Conservation (phyloP, 257 asterid species). For the Sherardia arvensis region DNA sequence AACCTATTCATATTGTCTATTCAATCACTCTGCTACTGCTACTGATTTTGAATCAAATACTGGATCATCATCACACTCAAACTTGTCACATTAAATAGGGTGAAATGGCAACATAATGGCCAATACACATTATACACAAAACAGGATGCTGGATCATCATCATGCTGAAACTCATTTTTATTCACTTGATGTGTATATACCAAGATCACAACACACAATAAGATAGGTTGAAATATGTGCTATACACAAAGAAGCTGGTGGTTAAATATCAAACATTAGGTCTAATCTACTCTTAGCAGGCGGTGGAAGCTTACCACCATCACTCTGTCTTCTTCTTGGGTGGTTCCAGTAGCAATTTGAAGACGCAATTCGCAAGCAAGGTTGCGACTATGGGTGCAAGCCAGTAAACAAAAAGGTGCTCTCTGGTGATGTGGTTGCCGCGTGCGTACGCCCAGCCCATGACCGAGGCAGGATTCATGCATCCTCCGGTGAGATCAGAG, state of each 20-base stretch:
- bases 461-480: slow-evolving; percentile 99
- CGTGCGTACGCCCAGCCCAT: slow-evolving; percentile 95
- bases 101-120: too few relatives aligned
- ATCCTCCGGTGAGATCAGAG: slow-evolving; percentile 89
- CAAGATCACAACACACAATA: too few relatives aligned
- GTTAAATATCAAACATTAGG: too few relatives aligned
- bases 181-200: too few relatives aligned
- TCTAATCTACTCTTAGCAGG: not conserved
- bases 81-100: too few relatives aligned
- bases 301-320: not conserved
- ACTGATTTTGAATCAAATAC: not conserved
- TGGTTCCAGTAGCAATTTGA: slow-evolving; percentile 32
- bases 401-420: slow-evolving; percentile 79
- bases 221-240: too few relatives aligned
- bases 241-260: too few relatives aligned
- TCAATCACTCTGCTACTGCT: too few relatives aligned
- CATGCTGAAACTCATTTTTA: too few relatives aligned
- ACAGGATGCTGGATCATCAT: too few relatives aligned
- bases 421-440: slow-evolving; percentile 65
- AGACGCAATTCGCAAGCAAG: slow-evolving; percentile 60
- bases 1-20: not conserved
- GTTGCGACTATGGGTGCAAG: slow-evolving; percentile 88
- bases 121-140: too few relatives aligned
- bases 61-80: too few relatives aligned
- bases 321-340: slow-evolving; percentile 19